phyloP scores from a whole-genome alignment of 73 alveolate genomes.

The Paramecium pentaurelia region DNA sequence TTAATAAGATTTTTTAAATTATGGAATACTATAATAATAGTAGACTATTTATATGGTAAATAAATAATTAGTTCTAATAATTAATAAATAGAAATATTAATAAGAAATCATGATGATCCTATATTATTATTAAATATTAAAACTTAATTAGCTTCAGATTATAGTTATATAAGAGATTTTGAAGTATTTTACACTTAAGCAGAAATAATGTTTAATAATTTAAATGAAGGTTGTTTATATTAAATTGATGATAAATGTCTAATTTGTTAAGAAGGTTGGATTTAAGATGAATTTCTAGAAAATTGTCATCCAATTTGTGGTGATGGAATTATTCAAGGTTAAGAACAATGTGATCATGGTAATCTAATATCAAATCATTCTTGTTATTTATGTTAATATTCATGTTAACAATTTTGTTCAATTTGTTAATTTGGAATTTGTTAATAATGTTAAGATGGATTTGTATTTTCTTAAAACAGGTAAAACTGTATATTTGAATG shows the following conservation, averaged over 20 bases:
- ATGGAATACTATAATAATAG: background rate
- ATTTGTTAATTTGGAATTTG: background rate
- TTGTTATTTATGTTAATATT: background rate
- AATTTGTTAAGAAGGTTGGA: background rate
- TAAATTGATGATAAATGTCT: background rate
- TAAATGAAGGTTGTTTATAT: background rate
- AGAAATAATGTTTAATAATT: background rate
- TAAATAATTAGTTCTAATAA: too few relatives aligned
- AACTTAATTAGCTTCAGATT: background rate
- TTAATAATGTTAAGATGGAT: too few relatives aligned
- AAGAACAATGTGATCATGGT: too few relatives aligned
- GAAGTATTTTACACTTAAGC: background rate
- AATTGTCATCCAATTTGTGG: background rate
- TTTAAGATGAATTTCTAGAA: background rate
- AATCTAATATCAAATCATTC: background rate
- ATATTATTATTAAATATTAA: too few relatives aligned
- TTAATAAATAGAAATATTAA: background rate
- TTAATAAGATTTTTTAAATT: background rate
- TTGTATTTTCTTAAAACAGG: too few relatives aligned
- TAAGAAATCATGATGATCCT: background rate
- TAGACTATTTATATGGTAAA: background rate
- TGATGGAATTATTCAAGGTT: background rate
- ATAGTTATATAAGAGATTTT: background rate
- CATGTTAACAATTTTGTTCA: background rate
- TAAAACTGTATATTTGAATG: too few relatives aligned